Base-by-base conservation (phyloP, 306 rosid species). In the Crotalaria pallida region DNA sequence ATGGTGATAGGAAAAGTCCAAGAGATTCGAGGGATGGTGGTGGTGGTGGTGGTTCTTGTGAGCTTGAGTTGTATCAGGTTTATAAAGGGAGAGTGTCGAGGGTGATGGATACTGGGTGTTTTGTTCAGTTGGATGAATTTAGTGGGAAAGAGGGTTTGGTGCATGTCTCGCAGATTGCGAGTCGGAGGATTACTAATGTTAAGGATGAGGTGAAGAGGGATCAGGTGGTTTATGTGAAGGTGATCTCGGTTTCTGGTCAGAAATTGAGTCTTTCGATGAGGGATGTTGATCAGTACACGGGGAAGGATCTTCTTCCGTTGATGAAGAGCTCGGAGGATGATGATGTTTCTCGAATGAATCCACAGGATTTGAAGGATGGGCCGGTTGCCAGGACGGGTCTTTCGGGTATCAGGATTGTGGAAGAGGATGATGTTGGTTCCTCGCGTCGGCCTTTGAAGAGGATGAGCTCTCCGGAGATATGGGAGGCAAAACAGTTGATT, bases 381-480 rank as follows among this genome's bases (percentile, higher is more conserved):
- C 89, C 87, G 1, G 75, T 79, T 24, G 41, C 85, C 0, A 85
- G 97, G 80, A 88, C 86, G 0, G 97, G 97, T 18, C 91, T 92
- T 40, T 92, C 97, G 5, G 96, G 97, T 56, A 92, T 89, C 44
- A 87, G 84, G 82, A 92, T 92, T 65, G 79, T 89, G 61, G 97
- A 92, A 77, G 96, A 92, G 66, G 80, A 82, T 27, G 84, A 69
- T 11, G 63, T 74, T 51, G 84, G 45, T 9, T 80, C 86, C 58
- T 77, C 92, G 0, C 91, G 96, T 4, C 84, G 97, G 59, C 97
- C 96, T 3, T 49, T 92, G 62, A 92, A 92, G 89, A 82, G 96
- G 68, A 92, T 92, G 97, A 91, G 97, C 65, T 91, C 97, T 7
- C 97, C 96, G 1, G 96, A 91, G 85, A 88, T 4, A 77, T 92